These are phyloP conservation scores for Trametopsis cervina DNA, from an alignment of 768 basidiomycete species.

Conservation along the genomic window DNA sequence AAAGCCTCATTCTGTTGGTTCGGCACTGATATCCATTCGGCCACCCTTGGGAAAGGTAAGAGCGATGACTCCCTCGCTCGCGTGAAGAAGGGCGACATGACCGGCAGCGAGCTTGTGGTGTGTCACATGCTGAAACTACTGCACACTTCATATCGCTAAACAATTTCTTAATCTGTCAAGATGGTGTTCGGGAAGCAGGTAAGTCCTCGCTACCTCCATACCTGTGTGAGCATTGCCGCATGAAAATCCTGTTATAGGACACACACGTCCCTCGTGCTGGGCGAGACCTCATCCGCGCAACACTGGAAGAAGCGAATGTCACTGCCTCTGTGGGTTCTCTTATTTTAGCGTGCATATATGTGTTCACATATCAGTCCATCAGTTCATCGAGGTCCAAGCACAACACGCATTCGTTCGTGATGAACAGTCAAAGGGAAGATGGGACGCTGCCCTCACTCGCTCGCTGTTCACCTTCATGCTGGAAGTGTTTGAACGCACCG, in stretches of 20 bases:
- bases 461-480: constrained; percentile 82
- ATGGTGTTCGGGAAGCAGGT: constrained; percentile 97
- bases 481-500: constrained; percentile 88
- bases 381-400: constrained; percentile 95
- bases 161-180: constrained; percentile 26
- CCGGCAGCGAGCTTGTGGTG: constrained; percentile 76
- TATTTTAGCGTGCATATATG: not conserved
- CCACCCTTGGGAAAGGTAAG: constrained; percentile 79
- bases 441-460: constrained; percentile 88
- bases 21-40: constrained; percentile 88
- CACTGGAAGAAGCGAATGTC: constrained; percentile 76
- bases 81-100: constrained; percentile 69
- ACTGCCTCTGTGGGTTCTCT: constrained; percentile 53
- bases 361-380: not conserved
- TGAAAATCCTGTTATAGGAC: constrained; percentile 41
- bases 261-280: constrained; percentile 90
- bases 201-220: constrained; percentile 10
- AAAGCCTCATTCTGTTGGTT: constrained; percentile 89
- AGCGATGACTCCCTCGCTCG: constrained; percentile 75
- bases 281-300: constrained; percentile 75
- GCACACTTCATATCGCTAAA: not conserved
- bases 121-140: constrained; percentile 21
- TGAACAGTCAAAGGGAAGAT: constrained; percentile 86
- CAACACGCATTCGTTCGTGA: constrained; percentile 97
- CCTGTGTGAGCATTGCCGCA: not conserved